phyloP scores from a whole-genome alignment of 2,329 filamentous ascomycete genomes.

The Arthrobotrys iridis region DNA sequence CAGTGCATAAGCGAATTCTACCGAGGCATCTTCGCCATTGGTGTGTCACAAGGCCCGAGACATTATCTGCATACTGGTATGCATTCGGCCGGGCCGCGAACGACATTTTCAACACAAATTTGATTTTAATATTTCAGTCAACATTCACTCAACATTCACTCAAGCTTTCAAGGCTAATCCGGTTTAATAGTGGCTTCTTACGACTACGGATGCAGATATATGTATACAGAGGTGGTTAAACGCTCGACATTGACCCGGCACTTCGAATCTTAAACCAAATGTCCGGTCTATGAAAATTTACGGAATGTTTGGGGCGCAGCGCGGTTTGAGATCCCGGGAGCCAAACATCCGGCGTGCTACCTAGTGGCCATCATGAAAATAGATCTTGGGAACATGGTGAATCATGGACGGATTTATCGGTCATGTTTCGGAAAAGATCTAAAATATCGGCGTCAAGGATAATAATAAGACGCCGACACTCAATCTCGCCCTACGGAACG shows the following conservation, averaged over 20 bases:
- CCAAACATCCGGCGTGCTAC: conserved; percentile 10
- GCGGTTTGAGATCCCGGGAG: background rate
- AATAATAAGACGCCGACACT: conserved; percentile 5
- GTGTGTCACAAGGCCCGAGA: conserved; percentile 10
- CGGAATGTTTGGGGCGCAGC: conserved; percentile 9
- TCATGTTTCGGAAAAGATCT: background rate
- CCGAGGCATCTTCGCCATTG: conserved; percentile 49
- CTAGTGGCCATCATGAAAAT: background rate
- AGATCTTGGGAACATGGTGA: background rate
- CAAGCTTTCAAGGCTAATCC: too few species aligned
- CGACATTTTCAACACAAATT: background rate
- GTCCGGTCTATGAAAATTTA: background rate
- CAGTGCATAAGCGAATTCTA: conserved; percentile 47
- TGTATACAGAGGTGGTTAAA: too few species aligned
- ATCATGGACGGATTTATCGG: conserved; percentile 12
- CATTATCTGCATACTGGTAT: background rate
- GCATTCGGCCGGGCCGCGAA: conserved; percentile 5
- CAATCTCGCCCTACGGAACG: conserved; percentile 7
- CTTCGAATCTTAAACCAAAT: background rate
- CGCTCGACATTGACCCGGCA: background rate
- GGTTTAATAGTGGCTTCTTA: too few species aligned
- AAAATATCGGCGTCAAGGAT: conserved; percentile 3
- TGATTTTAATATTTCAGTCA: too few species aligned
- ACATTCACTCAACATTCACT: too few species aligned
- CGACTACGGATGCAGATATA: too few species aligned